These are phyloP conservation scores for Vitis amurensis DNA, from an alignment of 164 flowering plant genomes.

Conservation along the genomic window DNA sequence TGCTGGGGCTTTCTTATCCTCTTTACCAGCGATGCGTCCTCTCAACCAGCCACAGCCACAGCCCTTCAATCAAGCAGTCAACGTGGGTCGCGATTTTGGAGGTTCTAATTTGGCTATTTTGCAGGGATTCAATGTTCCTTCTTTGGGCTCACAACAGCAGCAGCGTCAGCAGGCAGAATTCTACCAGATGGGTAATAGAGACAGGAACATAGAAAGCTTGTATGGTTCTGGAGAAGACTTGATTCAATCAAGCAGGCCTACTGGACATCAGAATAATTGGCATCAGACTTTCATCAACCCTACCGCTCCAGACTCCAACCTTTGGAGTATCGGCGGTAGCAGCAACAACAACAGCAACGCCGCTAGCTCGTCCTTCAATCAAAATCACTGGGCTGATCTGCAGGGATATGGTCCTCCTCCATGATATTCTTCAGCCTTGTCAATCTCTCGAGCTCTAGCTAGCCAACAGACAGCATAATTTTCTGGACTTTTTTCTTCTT, in stretches of 20 bases:
- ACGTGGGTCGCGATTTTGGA: constrained; percentile 16
- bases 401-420: constrained; percentile 32
- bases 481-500: not conserved
- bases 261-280: constrained; percentile 14
- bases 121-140: constrained; percentile 26
- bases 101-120: constrained; percentile 29
- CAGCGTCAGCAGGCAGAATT: constrained; percentile 15
- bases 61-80: constrained; percentile 18
- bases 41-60: constrained; percentile 6
- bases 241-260: constrained; percentile 17
- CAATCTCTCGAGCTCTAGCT: no score
- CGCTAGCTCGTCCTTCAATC: constrained; percentile 16
- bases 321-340: constrained; percentile 11
- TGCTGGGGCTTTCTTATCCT: constrained; percentile 33
- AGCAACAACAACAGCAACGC: constrained; percentile 1
- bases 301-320: constrained; percentile 2
- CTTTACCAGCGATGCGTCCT: constrained; percentile 31
- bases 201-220: not conserved
- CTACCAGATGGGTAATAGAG: constrained; percentile 18
- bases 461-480: not conserved
- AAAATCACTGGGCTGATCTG: constrained; percentile 35
- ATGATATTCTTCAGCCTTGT: constrained; percentile 14
- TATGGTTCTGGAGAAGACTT: constrained; percentile 9
- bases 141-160: constrained; percentile 16
- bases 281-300: constrained; percentile 20